phyloP scores from a whole-genome alignment of 2,329 filamentous ascomycete genomes.

The Xylariaceae sp. region DNA sequence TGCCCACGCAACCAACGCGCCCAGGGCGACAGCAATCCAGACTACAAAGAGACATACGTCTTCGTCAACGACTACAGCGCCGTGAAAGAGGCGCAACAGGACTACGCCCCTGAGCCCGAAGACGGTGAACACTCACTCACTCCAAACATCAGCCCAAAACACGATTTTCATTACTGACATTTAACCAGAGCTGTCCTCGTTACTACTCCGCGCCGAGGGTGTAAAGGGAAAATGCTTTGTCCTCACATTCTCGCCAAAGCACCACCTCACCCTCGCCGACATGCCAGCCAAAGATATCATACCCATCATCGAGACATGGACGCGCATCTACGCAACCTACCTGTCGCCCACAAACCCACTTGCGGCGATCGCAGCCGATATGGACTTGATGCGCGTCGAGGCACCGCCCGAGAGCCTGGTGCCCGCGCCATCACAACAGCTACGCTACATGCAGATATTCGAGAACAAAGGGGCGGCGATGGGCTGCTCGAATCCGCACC shows the following conservation, averaged over 20 bases:
- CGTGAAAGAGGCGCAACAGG: conserved; percentile 85
- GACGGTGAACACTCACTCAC: conserved; percentile 24
- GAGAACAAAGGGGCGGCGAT: conserved; percentile 98
- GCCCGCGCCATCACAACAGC: conserved; percentile 62
- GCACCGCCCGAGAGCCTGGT: conserved; percentile 35
- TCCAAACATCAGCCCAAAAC: not conserved
- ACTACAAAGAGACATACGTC: conserved; percentile 81
- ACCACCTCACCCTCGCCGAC: conserved; percentile 90
- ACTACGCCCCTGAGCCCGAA: conserved; percentile 53
- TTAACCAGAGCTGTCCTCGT: conserved; percentile 60
- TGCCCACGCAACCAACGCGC: conserved; percentile 89
- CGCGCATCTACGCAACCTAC: conserved; percentile 78
- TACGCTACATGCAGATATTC: conserved; percentile 98
- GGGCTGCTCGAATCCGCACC: conserved; percentile 98
- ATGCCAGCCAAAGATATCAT: conserved; percentile 72
- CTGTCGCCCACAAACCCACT: conserved; percentile 67
- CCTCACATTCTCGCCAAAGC: conserved; percentile 84
- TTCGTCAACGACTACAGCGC: conserved; percentile 98
- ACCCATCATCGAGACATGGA: conserved; percentile 85
- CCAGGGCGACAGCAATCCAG: conserved; percentile 77
- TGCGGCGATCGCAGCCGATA: conserved; percentile 36
- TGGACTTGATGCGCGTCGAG: conserved; percentile 37
- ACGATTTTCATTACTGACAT: not conserved
- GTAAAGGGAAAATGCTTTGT: conserved; percentile 97
- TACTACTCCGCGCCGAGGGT: conserved; percentile 74